phyloP scores from a whole-genome alignment of 2,329 filamentous ascomycete species.

The Fusarium begoniae region DNA sequence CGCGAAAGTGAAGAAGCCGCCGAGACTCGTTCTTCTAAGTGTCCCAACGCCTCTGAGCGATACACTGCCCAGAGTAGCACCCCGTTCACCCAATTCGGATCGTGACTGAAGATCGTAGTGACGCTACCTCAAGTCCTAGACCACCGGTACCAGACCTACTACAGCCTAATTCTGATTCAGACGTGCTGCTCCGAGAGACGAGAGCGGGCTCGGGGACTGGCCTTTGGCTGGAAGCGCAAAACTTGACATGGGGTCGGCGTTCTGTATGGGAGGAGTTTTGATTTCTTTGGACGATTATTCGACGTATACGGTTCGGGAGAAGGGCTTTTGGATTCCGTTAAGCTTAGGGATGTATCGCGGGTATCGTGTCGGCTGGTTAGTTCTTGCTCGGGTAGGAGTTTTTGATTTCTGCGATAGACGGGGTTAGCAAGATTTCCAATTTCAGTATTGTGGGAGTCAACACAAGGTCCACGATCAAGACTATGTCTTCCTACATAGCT shows the following conservation, averaged over 20 bases:
- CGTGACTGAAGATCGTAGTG: background rate
- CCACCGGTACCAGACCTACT: background rate
- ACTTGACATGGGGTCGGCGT: background rate
- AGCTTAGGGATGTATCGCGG: background rate
- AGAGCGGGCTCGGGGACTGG: background rate
- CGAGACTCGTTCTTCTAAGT: too few relatives aligned
- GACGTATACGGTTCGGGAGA: background rate
- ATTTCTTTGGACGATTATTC: background rate
- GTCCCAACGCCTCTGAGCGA: fast-evolving
- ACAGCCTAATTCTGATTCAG: background rate
- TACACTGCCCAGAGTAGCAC: background rate
- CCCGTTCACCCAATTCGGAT: background rate
- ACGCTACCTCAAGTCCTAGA: background rate
- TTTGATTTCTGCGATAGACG: background rate
- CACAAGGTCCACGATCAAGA: background rate
- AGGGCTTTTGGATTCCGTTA: background rate
- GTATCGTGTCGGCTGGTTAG: background rate
- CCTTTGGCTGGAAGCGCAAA: background rate
- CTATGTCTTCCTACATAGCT: background rate
- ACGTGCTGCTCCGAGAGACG: background rate
- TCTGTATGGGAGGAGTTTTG: background rate
- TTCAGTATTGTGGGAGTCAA: background rate
- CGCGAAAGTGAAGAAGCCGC: background rate
- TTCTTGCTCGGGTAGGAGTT: background rate
- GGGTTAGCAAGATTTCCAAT: background rate